Conservation (phyloP, 176 grass and related monocot species). For the Secale cereale region DNA sequence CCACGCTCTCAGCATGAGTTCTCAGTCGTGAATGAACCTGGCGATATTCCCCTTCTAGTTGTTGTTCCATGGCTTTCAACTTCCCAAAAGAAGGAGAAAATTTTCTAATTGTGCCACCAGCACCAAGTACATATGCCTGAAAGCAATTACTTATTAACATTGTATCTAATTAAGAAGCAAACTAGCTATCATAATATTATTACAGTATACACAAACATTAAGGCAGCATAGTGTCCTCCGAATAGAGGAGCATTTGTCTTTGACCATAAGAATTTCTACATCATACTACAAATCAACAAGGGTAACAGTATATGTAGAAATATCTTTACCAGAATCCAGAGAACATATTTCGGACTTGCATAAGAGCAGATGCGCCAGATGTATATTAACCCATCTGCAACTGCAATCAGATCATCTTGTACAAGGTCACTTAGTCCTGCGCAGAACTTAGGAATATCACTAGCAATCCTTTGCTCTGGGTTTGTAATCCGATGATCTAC, state of each 20-base stretch:
- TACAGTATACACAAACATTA: background rate
- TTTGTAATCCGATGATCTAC: conserved; percentile 86
- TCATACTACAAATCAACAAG: conserved; percentile 2
- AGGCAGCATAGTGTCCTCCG: background rate
- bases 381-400: conserved; percentile 85
- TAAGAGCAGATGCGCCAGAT: conserved; percentile 94
- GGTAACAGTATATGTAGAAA: background rate
- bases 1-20: conserved; percentile 95
- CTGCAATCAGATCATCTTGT: conserved; percentile 87
- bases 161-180: conserved; percentile 9
- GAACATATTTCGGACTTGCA: conserved; percentile 97
- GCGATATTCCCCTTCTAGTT: conserved; percentile 94
- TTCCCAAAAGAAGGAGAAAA: conserved; percentile 93
- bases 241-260: background rate
- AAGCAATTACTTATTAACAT: conserved; percentile 22
- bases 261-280: background rate
- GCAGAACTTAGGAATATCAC: conserved; percentile 93
- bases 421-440: conserved; percentile 93
- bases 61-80: conserved; percentile 91
- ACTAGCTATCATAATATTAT: background rate
- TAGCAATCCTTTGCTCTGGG: conserved; percentile 96
- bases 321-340: conserved; percentile 90
- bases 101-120: conserved; percentile 74
- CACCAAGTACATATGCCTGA: conserved; percentile 97
- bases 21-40: conserved; percentile 90